Evolutionary conservation across 129 eudicot species (phyloP).

Genomic region (Heracleum sosnowskyi): DNA sequence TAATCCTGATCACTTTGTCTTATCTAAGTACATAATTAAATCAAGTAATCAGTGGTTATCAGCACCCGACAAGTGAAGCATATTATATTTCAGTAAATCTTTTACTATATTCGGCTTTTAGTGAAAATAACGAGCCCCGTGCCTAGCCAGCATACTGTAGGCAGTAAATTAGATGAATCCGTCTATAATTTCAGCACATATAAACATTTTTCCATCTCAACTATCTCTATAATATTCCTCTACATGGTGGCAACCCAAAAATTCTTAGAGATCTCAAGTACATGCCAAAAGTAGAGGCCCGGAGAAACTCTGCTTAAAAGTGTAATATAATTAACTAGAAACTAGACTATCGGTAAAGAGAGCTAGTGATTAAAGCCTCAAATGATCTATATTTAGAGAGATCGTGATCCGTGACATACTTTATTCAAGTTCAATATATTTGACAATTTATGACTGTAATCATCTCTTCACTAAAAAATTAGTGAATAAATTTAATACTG

Average conservation of each 20-base stretch:
- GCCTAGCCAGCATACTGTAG: neutral
- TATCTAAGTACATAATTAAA: neutral
- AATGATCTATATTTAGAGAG: no score
- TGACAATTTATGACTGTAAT: no score
- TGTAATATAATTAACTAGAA: neutral
- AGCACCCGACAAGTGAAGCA: neutral
- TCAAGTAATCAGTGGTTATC: neutral
- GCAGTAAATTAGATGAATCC: no score
- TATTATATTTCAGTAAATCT: neutral
- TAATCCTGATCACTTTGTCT: neutral
- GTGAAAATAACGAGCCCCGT: neutral
- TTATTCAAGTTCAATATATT: no score
- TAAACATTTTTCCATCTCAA: no score
- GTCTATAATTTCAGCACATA: no score
- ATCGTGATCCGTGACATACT: neutral
- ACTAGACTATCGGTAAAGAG: neutral
- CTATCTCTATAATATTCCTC: neutral
- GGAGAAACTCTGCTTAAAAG: neutral
- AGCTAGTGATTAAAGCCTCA: neutral
- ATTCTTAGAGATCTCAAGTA: neutral
- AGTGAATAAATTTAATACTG: no score
- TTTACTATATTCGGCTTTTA: neutral
- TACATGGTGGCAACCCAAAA: neutral
- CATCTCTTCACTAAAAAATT: no score
- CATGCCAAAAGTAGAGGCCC: conserved; percentile 1